Evolutionary conservation across 2,329 filamentous ascomycete genomes (phyloP), one percentile per base, ranked within the genome.

Genomic region (Laburnicola sp.): DNA sequence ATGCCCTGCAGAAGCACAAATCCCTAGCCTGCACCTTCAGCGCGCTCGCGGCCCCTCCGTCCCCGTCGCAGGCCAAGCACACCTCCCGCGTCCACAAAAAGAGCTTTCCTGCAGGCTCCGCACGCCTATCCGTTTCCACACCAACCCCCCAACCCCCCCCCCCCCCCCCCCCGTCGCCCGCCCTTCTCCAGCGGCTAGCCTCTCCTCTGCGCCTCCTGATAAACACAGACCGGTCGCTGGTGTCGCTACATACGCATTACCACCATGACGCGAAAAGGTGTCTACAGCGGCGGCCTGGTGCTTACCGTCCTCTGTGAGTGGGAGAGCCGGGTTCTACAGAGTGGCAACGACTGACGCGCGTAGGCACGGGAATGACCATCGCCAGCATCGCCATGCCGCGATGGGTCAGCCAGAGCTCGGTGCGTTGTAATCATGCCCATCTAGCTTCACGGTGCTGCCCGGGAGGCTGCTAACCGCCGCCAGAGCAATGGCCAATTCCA

Each of bases 311-410:
- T 70, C 52, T 72, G 74, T 75, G 59, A 51, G 71, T 8, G 16
- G 26, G 36, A 23, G 42, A 37, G 7, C 36, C 21, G 28, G 35
- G 43, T 40, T 36, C 30, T 45, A 46, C n/a, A 26, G 30, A 27
- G 40, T 44, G 43, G 35, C 21, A 47, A 25, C 45, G n/a, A 57
- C 59, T 57, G 50, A 62, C 21, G 41, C 40, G 47, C 41, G 45
- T 68, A 90, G 88, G 86, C 50, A 88, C 86, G 27, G 81, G 81
- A 54, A 83, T 91, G 80, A 89, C 87, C 23, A 77, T 92, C 46
- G 79, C 83, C 35, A 82, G 87, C 48, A 87, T 90, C 60, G 75
- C 83, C 53, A 78, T 87, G 40, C 87, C 89, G 11, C 78, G 83
- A 72, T 94, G 89, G 89, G 76, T 91, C 44, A 80, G 80, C 48